These are phyloP conservation scores for Actinomucor elegans DNA, from an alignment of 371 early-diverging fungal genomes.

Conservation along the genomic window DNA sequence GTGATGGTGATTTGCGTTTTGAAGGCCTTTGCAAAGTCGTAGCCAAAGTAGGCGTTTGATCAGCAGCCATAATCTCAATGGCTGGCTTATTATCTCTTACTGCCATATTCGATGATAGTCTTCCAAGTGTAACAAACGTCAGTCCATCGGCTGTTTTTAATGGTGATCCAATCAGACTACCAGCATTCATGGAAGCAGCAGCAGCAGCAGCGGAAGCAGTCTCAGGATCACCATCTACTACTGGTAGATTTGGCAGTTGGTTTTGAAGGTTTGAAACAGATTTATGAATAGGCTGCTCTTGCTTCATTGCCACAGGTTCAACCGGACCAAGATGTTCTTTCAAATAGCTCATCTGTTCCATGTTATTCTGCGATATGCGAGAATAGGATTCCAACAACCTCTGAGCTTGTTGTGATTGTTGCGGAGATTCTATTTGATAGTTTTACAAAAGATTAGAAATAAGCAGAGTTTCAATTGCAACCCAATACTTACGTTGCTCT, in stretches of 20 bases:
- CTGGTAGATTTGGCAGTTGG: neutral
- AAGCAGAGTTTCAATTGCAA: neutral
- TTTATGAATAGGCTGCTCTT: constrained; percentile 6
- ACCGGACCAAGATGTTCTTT: neutral
- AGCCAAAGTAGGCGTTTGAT: constrained; percentile 17
- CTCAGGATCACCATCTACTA: neutral
- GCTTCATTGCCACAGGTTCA: neutral
- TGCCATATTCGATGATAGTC: constrained; percentile 40
- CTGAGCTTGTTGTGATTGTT: constrained; percentile 8
- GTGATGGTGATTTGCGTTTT: constrained; percentile 16
- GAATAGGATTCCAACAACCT: constrained; percentile 28
- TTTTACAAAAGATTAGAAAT: neutral
- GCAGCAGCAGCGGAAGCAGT: constrained; percentile 32
- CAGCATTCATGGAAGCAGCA: constrained; percentile 49
- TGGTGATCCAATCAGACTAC: constrained; percentile 43
- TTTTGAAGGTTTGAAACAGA: neutral
- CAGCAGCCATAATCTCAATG: constrained; percentile 35
- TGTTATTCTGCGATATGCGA: constrained; percentile 17
- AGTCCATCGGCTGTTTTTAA: constrained; percentile 44
- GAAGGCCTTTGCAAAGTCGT: constrained; percentile 11
- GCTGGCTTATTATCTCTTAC: constrained; percentile 36
- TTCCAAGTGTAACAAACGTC: constrained; percentile 52
- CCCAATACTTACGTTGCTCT: constrained; percentile 6
- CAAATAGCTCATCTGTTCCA: constrained; percentile 21
- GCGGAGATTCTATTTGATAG: neutral